A percentile compares a stretch with the other conserved stretches of the same genome.
These are phyloP conservation scores for Solanum chiquidenum DNA, from an alignment of 257 asterid genomes.

Conservation along the genomic window DNA sequence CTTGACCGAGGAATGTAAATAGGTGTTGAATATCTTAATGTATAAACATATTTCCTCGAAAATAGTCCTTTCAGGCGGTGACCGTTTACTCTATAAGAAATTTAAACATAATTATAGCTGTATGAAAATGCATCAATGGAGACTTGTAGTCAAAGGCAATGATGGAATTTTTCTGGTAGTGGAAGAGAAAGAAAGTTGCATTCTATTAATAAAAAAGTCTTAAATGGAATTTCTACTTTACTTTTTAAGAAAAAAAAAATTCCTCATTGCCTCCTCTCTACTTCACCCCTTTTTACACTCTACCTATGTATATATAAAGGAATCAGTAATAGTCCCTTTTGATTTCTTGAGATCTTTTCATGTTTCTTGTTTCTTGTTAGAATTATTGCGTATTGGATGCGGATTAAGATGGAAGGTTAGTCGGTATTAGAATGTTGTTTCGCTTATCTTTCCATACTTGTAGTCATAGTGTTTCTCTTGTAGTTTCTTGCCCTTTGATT, in stretches of 20 bases:
- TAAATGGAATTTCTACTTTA: slow-evolving; percentile 22
- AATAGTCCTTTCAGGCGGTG: not conserved
- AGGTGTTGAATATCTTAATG: not conserved
- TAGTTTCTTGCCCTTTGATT: not conserved
- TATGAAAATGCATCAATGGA: not conserved
- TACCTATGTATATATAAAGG: not conserved
- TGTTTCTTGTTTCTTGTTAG: not conserved
- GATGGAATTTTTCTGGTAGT: slow-evolving; percentile 22
- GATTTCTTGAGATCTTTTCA: not conserved
- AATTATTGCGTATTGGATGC: not conserved
- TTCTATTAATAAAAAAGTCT: not conserved
- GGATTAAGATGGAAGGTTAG: not conserved
- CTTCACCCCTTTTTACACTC: not conserved
- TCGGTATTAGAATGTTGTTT: not conserved
- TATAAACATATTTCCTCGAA: not conserved
- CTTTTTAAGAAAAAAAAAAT: slow-evolving; percentile 5
- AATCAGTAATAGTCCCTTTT: not conserved
- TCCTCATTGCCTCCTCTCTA: not conserved
- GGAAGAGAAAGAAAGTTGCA: slow-evolving; percentile 9
- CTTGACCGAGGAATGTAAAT: not conserved
- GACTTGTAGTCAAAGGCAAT: slow-evolving; percentile 22
- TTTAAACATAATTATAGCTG: not conserved
- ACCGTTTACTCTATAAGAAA: not conserved
- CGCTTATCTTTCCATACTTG: not conserved
- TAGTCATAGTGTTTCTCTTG: not conserved